Percentiles rank a stretch among this genome's conserved stretches.
These are phyloP conservation scores for Coemansia sp. DNA, from an alignment of 192 early-diverging fungal genomes.

Conservation along the genomic window DNA sequence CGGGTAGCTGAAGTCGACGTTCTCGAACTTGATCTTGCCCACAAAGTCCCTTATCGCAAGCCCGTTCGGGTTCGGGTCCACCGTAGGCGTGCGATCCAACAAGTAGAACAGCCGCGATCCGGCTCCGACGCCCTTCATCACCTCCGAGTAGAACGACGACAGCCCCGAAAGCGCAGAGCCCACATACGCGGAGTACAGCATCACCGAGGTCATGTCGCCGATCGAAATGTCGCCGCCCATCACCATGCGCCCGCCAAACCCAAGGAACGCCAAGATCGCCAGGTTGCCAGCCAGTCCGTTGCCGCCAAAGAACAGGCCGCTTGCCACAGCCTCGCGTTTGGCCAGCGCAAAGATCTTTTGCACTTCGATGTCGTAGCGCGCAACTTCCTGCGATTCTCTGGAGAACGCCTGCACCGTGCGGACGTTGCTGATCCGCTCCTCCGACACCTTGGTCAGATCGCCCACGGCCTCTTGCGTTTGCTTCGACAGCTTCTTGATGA, in stretches of 20 bases:
- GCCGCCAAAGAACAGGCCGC: constrained; percentile 63
- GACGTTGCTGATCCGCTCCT: constrained; percentile 60
- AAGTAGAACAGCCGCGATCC: constrained; percentile 61
- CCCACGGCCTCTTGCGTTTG: constrained; percentile 66
- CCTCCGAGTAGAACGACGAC: constrained; percentile 68
- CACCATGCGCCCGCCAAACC: constrained; percentile 66
- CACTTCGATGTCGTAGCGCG: constrained; percentile 38
- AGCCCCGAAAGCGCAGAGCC: constrained; percentile 59
- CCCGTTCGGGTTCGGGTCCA: constrained; percentile 33
- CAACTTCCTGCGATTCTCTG: constrained; percentile 39
- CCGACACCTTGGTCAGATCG: constrained; percentile 66
- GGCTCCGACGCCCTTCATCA: constrained; percentile 71
- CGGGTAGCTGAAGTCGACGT: constrained; percentile 67
- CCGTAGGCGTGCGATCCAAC: constrained; percentile 52
- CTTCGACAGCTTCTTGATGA: constrained; percentile 61
- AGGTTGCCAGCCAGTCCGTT: constrained; percentile 64
- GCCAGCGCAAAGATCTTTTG: constrained; percentile 47
- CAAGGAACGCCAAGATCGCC: constrained; percentile 63
- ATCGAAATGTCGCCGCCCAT: constrained; percentile 57
- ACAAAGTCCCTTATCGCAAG: constrained; percentile 18
- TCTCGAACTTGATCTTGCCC: constrained; percentile 58
- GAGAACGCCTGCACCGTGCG: constrained; percentile 58
- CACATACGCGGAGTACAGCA: constrained; percentile 69
- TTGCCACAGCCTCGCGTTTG: constrained; percentile 57
- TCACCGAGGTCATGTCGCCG: constrained; percentile 68